These are phyloP conservation scores for Scutellaria minor DNA, from an alignment of 257 asterid species.

Conservation along the genomic window DNA sequence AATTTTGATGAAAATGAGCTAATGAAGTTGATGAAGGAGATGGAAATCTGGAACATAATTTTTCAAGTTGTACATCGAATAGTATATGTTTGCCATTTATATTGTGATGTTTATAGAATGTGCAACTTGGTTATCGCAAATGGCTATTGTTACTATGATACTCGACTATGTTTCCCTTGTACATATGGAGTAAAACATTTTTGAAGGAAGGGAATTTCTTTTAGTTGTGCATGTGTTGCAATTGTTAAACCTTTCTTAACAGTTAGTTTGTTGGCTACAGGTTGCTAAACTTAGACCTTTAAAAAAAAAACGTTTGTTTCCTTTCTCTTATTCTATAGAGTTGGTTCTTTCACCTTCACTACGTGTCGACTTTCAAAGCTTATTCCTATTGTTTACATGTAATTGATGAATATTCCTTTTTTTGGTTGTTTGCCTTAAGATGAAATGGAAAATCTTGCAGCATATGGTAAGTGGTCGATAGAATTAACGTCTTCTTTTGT, in stretches of 20 bases:
- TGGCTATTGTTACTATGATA: not conserved
- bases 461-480: not conserved
- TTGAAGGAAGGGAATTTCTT: no score
- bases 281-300: not conserved
- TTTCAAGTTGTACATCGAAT: not conserved
- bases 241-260: not conserved
- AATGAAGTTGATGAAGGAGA: not conserved
- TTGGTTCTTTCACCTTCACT: not conserved
- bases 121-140: not conserved
- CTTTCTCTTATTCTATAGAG: not conserved
- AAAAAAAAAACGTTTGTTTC: not conserved
- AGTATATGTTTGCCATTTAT: not conserved
- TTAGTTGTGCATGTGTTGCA: not conserved
- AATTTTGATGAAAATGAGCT: not conserved
- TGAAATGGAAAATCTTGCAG: conserved; percentile 20
- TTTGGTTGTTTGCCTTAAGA: not conserved
- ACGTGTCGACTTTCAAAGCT: not conserved
- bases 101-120: not conserved
- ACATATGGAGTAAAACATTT: no score
- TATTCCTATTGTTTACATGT: conserved; percentile 1
- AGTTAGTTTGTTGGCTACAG: not conserved
- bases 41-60: not conserved
- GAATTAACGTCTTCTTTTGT: not conserved
- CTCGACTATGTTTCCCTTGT: no score
- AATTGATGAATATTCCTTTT: not conserved